Evolutionary conservation across 2,329 filamentous ascomycete genomes (phyloP), one percentile per base, ranked within the genome.

Genomic region (Colletotrichum echinochloae): DNA sequence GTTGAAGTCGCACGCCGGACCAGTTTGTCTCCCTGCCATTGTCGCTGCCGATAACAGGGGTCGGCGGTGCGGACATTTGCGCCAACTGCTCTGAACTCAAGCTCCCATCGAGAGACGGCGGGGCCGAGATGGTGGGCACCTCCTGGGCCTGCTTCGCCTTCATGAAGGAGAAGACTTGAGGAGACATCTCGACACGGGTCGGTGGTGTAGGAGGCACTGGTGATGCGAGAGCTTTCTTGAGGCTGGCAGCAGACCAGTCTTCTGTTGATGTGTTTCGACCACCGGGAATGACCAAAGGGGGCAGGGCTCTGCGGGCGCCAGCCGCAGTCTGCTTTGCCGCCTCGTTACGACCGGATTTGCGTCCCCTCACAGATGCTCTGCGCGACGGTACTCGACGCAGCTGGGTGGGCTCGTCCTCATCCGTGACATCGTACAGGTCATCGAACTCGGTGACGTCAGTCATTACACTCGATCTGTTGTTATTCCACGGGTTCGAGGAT

Each of bases 31-130:
- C 88, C 44, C 86, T 83, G 12, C 84, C 83, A 37, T 89, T 85
- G 28, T 85, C 83, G 66, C 85, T 83, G 20, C 86, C 89, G 73
- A 93, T 86, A 71, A 95, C 87, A 18, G 95, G 95, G 0, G 95
- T 98, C 14, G 93, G 90, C 6, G 95, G 94, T 59, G 94, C 94
- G 76, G 94, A 97, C 79, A 94, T 87, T 63, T 87, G 88, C 1
- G 94, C 93, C 80, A 97, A 88, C 78, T 97, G 94, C 77, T 98
- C 95, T 2, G 95, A 97, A 11, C 90, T 92, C 76, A 96, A 83
- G 81, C 94, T 97, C 28, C 94, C 95, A 81, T 97, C 95, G 4
- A 97, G 85, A 5, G 95, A 98, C 4, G 95, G 95, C 5, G 95
- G 92, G 7, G 93, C 92, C 65, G 94, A 95, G 37, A 90, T 88